Conservation (phyloP, 805 yeast species). For the Candida adriatica region DNA sequence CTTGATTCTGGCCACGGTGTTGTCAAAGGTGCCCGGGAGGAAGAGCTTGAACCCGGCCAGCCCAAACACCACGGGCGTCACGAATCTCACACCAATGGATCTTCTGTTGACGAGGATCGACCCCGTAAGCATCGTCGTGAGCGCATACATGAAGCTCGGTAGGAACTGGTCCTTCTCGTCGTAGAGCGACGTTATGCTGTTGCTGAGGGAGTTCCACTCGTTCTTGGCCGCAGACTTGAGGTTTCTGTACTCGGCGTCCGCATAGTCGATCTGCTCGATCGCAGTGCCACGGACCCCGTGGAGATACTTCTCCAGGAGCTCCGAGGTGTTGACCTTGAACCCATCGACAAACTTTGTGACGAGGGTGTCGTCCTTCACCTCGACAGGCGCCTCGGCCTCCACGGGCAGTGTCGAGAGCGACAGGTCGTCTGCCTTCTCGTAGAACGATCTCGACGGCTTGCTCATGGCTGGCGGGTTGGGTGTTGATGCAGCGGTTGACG, state of each 20-base stretch:
- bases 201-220: constrained; percentile 17
- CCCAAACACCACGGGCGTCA: constrained; percentile 46
- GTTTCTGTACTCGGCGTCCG: constrained; percentile 21
- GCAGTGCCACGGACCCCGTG: constrained; percentile 11
- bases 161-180: constrained; percentile 28
- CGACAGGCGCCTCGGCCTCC: constrained; percentile 5
- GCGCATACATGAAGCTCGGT: constrained; percentile 46
- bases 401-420: constrained; percentile 6
- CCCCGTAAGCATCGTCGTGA: constrained; percentile 50
- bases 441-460: constrained; percentile 22
- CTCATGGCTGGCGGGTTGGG: constrained; percentile 42
- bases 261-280: constrained; percentile 13
- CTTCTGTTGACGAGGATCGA: constrained; percentile 45
- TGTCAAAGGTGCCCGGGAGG: constrained; percentile 44
- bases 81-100: constrained; percentile 41
- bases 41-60: constrained; percentile 34
- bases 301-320: constrained; percentile 17
- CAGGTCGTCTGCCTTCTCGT: constrained; percentile 15
- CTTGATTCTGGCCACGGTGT: constrained; percentile 23
- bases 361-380: constrained; percentile 7
- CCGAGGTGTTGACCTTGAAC: constrained; percentile 20
- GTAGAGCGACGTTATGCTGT: constrained; percentile 17
- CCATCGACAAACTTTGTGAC: constrained; percentile 19
- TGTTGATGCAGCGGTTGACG: too few relatives aligned
- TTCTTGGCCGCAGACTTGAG: constrained; percentile 20